phyloP scores from a whole-genome alignment of 331 rosid species.

The Telfairia occidentalis region DNA sequence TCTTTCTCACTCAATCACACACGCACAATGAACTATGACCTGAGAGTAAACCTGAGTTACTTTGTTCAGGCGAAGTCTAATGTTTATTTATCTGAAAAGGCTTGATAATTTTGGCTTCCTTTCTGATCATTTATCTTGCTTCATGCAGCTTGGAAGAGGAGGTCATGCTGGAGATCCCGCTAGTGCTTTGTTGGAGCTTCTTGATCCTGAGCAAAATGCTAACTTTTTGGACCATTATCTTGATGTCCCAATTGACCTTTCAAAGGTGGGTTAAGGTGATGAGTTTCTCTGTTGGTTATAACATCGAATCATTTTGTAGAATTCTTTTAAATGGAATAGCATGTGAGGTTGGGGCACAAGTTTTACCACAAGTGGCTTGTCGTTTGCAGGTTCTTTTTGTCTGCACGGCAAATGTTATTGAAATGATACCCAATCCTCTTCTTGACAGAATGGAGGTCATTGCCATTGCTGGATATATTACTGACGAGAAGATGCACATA shows the following conservation, averaged over 20 bases:
- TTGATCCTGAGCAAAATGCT: slow-evolving; percentile 99
- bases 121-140: slow-evolving; percentile 16
- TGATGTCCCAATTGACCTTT: slow-evolving; percentile 93
- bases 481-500: slow-evolving; percentile 93
- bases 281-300: neutral
- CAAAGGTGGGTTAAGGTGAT: slow-evolving; percentile 57
- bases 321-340: neutral
- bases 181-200: slow-evolving; percentile 97
- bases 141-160: slow-evolving; percentile 77
- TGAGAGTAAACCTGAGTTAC: neutral
- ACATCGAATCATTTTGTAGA: slow-evolving; percentile 1
- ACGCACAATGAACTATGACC: neutral
- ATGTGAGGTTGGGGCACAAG: neutral
- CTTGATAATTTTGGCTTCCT: neutral
- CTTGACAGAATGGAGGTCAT: slow-evolving; percentile 97
- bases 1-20: neutral
- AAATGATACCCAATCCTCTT: slow-evolving; percentile 81
- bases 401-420: slow-evolving; percentile 87
- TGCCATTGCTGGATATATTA: slow-evolving; percentile 81
- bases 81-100: neutral
- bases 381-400: slow-evolving; percentile 80
- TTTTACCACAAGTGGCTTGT: neutral
- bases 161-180: slow-evolving; percentile 99
- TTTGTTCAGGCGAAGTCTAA: neutral
- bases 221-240: slow-evolving; percentile 97